A percentile compares a stretch with the other conserved stretches of the same genome.
Conservation (phyloP, 78 protist genomes). For the Anaeramoeba flamelloides region DNA sequence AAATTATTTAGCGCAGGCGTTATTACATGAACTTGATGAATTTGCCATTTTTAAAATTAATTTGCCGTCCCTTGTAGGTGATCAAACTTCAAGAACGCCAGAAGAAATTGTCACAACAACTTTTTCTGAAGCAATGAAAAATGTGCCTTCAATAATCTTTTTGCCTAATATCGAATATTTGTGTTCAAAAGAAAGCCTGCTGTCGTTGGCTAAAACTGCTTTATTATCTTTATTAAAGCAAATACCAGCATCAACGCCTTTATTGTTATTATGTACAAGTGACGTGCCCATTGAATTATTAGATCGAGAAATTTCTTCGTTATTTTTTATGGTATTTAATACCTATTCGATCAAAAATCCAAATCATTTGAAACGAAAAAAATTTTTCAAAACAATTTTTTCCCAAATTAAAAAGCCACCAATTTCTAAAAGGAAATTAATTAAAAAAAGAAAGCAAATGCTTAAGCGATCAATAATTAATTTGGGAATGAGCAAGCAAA, state of each 20-base stretch:
- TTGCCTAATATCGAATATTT: neutral
- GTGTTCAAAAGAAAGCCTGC: neutral
- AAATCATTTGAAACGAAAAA: neutral
- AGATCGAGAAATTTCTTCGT: neutral
- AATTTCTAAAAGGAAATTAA: neutral
- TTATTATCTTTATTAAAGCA: neutral
- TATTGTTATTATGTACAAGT: neutral
- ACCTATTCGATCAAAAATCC: neutral
- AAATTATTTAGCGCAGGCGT: neutral
- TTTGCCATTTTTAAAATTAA: neutral
- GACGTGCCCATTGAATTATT: neutral
- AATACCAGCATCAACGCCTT: neutral
- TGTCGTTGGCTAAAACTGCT: neutral
- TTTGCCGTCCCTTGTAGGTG: neutral
- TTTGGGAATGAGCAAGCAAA: neutral
- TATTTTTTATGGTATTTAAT: neutral
- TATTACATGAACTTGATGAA: neutral
- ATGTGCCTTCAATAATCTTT: neutral
- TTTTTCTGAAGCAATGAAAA: neutral
- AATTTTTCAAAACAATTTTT: neutral
- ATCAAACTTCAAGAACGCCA: neutral
- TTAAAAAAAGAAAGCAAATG: neutral
- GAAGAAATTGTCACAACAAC: neutral
- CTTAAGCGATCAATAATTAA: neutral
- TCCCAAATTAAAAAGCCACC: neutral